Evolutionary conservation across 257 asterid species (phyloP), one percentile per base, ranked within the genome.

Genomic region (Knoxia roxburghii): DNA sequence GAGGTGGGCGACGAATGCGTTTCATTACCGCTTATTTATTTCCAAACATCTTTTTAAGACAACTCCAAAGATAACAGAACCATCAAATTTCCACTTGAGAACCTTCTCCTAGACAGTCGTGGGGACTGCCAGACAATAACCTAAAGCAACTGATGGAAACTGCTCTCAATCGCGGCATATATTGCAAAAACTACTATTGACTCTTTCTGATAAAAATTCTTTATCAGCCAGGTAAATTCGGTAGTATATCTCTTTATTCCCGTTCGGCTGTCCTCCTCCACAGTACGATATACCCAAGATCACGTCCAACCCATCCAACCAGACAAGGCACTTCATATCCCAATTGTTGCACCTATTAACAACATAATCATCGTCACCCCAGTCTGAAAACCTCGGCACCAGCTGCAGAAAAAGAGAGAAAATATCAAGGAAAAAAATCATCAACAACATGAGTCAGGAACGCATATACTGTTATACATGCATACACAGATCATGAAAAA

Each of bases 331-430:
- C 80, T 67, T 77, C 75, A 77, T 73, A 76, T 69, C 74, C 84
- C 76, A 78, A 74, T 70, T 32, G 49, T 79, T 70, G 76, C 81
- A 74, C 85, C 83, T 82, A 82, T 78, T 75, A 85, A 82, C 37
- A 78, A 81, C 82, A 77, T 82, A 77, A 82, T 73, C 83, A 86
- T 80, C 82, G 78, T 65, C 73, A 72, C 71, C 79, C 82, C 82
- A 77, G 76, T 76, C 90, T 61, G 86, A 77, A 75, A 86, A 82
- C 82, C 94, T 81, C 75, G 86, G 87, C 95, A 84, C 87, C 75
- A 75, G 87, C 97, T 88, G 86, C 79, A 78, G 50, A 67, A 14
- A 43, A 13, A 48, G 61, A 9, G 35, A 30, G 46, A 21, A 33
- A 30, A 12, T 49, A 24, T 30, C 27, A 49, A 20, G 20, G 33